Evolutionary conservation across 495 filamentous ascomycete genomes (phyloP), one percentile per base, ranked within the genome.

Genomic region (Neurospora sp.): DNA sequence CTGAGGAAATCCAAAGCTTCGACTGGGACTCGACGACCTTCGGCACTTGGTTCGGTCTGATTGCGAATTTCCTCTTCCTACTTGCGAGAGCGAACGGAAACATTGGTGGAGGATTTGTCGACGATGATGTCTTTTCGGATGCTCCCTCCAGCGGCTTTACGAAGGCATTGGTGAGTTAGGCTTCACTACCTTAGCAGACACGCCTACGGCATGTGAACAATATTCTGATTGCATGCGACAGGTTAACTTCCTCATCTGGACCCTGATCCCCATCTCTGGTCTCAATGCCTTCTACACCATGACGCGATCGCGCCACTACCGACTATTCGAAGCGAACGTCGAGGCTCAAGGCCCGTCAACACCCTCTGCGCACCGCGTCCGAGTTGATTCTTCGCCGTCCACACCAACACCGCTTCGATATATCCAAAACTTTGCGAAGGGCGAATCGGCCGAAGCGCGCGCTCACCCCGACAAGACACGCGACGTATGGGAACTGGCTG

Each of bases 401-500:
- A 85, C 90, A 4, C 88, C 90, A 2, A 96, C 94, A 2, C 94
- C 95, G 0, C 78, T 98, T 35, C 91, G 92, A 42, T 90, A 93
- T 69, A 82, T 98, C 59, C 88, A 89, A 18, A 89, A 86, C 73
- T 85, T 94, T 69, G 83, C 97, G 46, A 77, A 79, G 1, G 77
- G 82, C 72, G 83, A 84, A 59, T 87, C 84, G 69, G 93, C 92
- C 16, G 89, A 93, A 72, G 88, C 90, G 70, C 89, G 94, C 78
- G 90, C 93, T 18, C 92, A 97, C 80, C 94, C 95, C 1, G 92
- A 97, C 84, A 87, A 89, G 54, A 88, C 90, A 31, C 87, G 91
- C 4, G 96, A 99, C 82, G 96, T 99, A 31, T 98, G 96, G 96
- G 94, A 99, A 82, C 80, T 99, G 71, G 88, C 90, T 0, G 88